Base-by-base conservation (phyloP, 352 stramenopile genomes). In the Globisporangium emineosum region DNA sequence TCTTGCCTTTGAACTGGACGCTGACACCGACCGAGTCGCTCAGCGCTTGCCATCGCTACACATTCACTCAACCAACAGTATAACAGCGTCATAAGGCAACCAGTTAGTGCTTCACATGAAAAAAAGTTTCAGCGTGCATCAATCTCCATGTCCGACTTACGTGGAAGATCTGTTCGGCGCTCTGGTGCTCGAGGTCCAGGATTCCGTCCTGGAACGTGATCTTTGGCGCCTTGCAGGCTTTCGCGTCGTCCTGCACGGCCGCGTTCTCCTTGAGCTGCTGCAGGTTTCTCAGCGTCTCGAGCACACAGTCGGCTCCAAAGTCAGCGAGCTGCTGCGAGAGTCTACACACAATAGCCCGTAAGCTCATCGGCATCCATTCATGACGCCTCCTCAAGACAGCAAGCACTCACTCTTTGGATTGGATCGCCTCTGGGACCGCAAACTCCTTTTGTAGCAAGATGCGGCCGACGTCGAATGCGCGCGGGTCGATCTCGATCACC, bases 401-500 rank as follows among this genome's bases (percentile, higher is more conserved):
- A n/a, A 8, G 15, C 6, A 57, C 65, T 30, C 69, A 91, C 80
- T 73, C 73, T 47, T 74, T 70, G 42, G 62, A 86, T 35, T 88
- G 88, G 47, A 88, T 79, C 33, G 54, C 71, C 6, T 62, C 56
- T n/a, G 78, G 82, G 45, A 94, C 77, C 32, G 62, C 54, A 30
- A 82, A 65, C 25, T 58, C 25, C 42, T 81, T 72, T 47, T 91
- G 85, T 9, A 88, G 65, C 40, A 94, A 57, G 64, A 94, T 86
- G 51, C 86, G 86, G 8, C 86, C 86, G 32, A 93, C 85, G 54
- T 94, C 86, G 60, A 94, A 94, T 49, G 84, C 84, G 1, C 75
- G 78, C 4, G 86, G 84, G 61, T 96, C 88, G 51, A 96, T 94
- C 66, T 95, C 82, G 49, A 96, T 94, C 17, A 96, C 75, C 15